Evolutionary conservation across 352 stramenopile genomes (phyloP).

Genomic region (Blastocystis sp.): DNA sequence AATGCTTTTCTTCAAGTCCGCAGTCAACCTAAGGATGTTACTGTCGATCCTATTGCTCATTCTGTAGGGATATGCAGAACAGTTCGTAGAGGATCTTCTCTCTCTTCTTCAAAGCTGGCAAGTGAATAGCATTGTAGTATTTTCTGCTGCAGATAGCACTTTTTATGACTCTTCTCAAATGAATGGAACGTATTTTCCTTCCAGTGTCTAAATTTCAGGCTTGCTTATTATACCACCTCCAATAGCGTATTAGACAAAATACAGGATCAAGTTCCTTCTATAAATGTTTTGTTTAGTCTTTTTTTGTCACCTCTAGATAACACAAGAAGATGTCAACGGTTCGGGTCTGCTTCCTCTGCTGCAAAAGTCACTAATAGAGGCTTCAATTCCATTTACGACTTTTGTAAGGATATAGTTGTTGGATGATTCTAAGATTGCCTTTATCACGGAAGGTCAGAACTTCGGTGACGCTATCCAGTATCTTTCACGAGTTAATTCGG

Average conservation of each 20-base stretch:
- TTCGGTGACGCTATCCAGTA: background rate
- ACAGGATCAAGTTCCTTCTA: background rate
- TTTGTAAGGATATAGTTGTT: background rate
- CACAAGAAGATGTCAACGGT: constrained; percentile 22
- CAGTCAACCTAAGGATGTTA: constrained; percentile 12
- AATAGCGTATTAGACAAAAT: background rate
- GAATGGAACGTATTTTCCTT: background rate
- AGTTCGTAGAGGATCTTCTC: background rate
- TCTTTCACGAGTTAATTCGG: background rate
- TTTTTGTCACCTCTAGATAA: background rate
- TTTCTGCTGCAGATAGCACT: constrained; percentile 18
- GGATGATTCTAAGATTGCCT: background rate
- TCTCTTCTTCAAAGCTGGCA: background rate
- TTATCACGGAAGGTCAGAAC: constrained; percentile 40
- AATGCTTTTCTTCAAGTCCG: constrained; percentile 17
- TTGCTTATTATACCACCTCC: constrained; percentile 46
- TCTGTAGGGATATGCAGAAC: background rate
- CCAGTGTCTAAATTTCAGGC: background rate
- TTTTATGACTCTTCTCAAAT: constrained; percentile 11
- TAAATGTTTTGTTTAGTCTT: background rate
- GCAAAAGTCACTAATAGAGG: background rate
- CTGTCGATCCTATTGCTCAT: background rate
- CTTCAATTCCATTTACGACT: background rate
- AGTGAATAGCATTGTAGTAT: background rate
- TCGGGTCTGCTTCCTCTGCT: background rate